A percentile compares a stretch with the other conserved stretches of the same genome.
phyloP scores from a whole-genome alignment of 495 filamentous ascomycete species.

The Zalerion maritima region DNA sequence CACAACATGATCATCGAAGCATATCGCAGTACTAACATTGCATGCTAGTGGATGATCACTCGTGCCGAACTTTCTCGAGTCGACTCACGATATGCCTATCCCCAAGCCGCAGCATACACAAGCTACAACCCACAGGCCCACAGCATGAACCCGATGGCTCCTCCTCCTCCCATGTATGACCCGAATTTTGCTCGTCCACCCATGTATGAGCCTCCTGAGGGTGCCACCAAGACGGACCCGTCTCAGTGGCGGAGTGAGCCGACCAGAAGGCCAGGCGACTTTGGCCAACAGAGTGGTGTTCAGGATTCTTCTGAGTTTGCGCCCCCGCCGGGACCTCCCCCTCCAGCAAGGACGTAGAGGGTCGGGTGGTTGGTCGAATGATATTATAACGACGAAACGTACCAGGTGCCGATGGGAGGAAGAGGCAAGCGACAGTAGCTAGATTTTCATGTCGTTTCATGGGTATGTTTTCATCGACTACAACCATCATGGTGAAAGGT shows the following conservation, averaged over 20 bases:
- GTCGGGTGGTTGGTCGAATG: no score
- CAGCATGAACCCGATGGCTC: slow-evolving; percentile 41
- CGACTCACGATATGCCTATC: slow-evolving; percentile 35
- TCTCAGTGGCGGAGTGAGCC: slow-evolving; percentile 26
- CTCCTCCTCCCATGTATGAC: slow-evolving; percentile 39
- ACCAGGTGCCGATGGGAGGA: no score
- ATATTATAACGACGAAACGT: no score
- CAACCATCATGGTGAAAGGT: no score
- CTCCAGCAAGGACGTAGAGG: slow-evolving; percentile 11
- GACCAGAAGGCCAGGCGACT: slow-evolving; percentile 9
- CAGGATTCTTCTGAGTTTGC: slow-evolving; percentile 16
- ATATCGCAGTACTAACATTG: slow-evolving; percentile 3
- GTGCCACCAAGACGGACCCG: slow-evolving; percentile 42
- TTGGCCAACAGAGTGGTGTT: not conserved
- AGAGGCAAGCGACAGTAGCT: no score
- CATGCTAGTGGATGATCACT: slow-evolving; percentile 46
- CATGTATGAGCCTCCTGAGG: slow-evolving; percentile 37
- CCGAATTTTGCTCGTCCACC: slow-evolving; percentile 34
- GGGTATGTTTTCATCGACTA: no score
- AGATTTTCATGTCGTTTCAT: no score
- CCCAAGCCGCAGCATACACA: slow-evolving; percentile 18
- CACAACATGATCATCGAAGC: not conserved
- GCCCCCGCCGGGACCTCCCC: slow-evolving; percentile 32
- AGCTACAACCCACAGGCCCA: slow-evolving; percentile 26
- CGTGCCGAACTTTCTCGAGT: slow-evolving; percentile 36